Evolutionary conservation across 208 protist species (phyloP).

Genomic region (Leishmania amazonensis): DNA sequence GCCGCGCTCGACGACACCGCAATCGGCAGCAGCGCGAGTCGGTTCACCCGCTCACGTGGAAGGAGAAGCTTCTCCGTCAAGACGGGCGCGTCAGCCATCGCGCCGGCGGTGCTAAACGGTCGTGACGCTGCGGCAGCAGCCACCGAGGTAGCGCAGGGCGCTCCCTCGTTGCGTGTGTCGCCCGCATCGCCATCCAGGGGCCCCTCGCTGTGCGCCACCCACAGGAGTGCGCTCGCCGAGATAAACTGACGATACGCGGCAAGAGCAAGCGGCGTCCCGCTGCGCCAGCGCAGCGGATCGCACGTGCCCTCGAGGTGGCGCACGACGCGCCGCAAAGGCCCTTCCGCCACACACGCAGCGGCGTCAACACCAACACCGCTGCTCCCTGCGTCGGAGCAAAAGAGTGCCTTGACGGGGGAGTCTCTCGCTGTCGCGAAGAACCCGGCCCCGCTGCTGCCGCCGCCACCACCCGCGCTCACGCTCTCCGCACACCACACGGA

Average conservation of each 20-base stretch:
- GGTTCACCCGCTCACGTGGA: conserved; percentile 16
- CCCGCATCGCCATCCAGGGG: background rate
- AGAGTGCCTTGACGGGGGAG: background rate
- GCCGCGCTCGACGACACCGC: conserved; percentile 5
- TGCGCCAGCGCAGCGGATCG: conserved; percentile 29
- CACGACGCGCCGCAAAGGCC: conserved; percentile 7
- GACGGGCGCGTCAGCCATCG: background rate
- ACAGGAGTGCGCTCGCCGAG: conserved; percentile 17
- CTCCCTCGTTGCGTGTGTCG: background rate
- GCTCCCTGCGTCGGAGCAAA: background rate
- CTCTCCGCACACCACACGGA: conserved; percentile 12
- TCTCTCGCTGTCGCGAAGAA: background rate
- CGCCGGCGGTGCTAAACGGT: background rate
- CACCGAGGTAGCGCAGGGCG: background rate
- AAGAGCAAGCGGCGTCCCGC: conserved; percentile 11
- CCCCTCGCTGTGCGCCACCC: conserved; percentile 4
- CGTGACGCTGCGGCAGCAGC: conserved; percentile 3
- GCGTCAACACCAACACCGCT: background rate
- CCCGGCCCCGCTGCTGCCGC: background rate
- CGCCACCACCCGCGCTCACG: background rate
- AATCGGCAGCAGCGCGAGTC: conserved; percentile 12
- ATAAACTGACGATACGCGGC: conserved; percentile 18
- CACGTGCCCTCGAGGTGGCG: conserved; percentile 12
- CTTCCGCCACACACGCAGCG: conserved; percentile 2
- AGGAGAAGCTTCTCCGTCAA: conserved; percentile 15